Percentiles rank a stretch among this genome's conserved stretches.
phyloP scores from a whole-genome alignment of 176 grass and related monocot species.

The Guadua angustifolia region DNA sequence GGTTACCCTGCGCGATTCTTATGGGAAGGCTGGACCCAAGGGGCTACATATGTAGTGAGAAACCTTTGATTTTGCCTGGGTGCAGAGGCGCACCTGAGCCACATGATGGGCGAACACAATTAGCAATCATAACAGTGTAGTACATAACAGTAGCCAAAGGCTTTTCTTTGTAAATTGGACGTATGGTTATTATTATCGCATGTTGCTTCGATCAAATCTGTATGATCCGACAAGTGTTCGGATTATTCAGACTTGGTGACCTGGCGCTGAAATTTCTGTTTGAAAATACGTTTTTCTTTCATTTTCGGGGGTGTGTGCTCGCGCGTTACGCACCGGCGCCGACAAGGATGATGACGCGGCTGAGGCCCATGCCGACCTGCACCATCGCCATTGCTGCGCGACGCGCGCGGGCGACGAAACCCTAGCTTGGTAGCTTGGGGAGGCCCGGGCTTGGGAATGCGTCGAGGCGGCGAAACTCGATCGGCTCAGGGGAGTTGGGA shows the following conservation, averaged over 20 bases:
- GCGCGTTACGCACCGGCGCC: too few relatives aligned
- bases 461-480: too few relatives aligned
- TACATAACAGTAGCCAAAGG: background rate
- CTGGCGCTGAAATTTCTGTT: background rate
- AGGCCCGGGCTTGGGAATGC: too few relatives aligned
- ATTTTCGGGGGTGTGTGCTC: too few relatives aligned
- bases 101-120: background rate
- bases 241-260: background rate
- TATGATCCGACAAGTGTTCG: background rate
- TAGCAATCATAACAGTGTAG: background rate
- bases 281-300: background rate
- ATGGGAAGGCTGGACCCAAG: slow-evolving; percentile 62
- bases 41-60: slow-evolving; percentile 7
- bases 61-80: background rate
- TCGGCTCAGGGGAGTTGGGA: too few relatives aligned
- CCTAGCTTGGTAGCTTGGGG: too few relatives aligned
- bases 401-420: too few relatives aligned
- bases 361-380: too few relatives aligned
- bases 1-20: slow-evolving; percentile 86
- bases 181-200: slow-evolving; percentile 2
- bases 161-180: slow-evolving; percentile 5
- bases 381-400: too few relatives aligned
- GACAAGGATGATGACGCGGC: too few relatives aligned
- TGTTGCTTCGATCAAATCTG: slow-evolving; percentile 4
- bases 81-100: background rate